Conservation (phyloP, 202 grass and related monocot genomes). For the Panicum hallii region DNA sequence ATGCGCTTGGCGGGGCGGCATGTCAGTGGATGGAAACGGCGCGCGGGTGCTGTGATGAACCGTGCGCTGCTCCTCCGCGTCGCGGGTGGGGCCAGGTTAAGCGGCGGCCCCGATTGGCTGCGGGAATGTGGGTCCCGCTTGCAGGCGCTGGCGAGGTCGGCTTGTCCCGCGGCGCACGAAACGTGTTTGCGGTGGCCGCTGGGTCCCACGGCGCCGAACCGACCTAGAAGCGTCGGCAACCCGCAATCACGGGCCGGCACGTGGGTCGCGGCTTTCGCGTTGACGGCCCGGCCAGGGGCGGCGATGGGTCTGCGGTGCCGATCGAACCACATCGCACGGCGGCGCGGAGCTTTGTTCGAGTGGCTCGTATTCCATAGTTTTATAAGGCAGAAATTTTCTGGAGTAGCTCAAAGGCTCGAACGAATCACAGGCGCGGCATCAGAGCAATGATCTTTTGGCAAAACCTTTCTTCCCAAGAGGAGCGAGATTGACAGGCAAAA, state of each 20-base stretch:
- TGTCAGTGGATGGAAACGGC: background rate
- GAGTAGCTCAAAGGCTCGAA: too few species aligned
- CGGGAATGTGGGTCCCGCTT: background rate
- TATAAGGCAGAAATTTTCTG: too few species aligned
- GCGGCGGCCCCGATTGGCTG: constrained; percentile 19
- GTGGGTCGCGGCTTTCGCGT: constrained; percentile 35
- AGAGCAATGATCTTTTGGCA: too few species aligned
- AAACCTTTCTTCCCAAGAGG: too few species aligned
- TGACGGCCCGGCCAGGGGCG: constrained; percentile 2
- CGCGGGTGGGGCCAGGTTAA: constrained; percentile 1
- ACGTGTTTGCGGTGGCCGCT: constrained; percentile 36
- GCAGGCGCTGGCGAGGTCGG: background rate
- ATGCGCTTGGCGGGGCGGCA: rapidly evolving
- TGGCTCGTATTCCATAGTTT: too few species aligned
- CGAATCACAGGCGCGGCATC: too few species aligned
- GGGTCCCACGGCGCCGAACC: constrained; percentile 46
- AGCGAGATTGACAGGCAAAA: background rate
- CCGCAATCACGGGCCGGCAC: constrained; percentile 33
- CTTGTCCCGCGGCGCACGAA: constrained; percentile 36
- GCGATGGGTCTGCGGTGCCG: background rate
- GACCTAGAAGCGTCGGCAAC: constrained; percentile 50
- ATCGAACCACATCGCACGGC: background rate
- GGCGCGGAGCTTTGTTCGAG: background rate
- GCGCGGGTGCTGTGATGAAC: rapidly evolving
- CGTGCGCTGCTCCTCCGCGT: background rate